Evolutionary conservation across 2,329 filamentous ascomycete genomes (phyloP).

Genomic region (Aspergillus clavatus): DNA sequence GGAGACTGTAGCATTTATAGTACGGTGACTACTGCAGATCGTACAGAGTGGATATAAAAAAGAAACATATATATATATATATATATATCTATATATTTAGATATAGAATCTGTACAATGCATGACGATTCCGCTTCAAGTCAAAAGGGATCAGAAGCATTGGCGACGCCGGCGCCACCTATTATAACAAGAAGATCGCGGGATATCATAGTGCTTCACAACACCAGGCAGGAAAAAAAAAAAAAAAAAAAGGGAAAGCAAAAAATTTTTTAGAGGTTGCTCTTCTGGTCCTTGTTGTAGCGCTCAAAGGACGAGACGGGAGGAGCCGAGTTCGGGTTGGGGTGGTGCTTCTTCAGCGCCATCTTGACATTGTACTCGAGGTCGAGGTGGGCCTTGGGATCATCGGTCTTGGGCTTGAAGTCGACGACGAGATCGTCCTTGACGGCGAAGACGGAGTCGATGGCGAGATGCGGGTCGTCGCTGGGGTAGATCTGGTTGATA

Average conservation of each 20-base stretch:
- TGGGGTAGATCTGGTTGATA: conserved; percentile 56
- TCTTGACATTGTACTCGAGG: conserved; percentile 57
- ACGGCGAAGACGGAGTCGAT: conserved; percentile 60
- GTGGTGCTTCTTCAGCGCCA: conserved; percentile 46
- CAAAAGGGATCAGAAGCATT: background rate
- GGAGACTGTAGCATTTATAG: too few species aligned
- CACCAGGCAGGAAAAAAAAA: too few species aligned
- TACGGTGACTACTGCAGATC: too few species aligned
- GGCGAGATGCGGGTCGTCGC: conserved; percentile 53
- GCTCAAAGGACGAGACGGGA: conserved; percentile 37
- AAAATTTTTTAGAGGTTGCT: too few species aligned
- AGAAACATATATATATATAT: too few species aligned
- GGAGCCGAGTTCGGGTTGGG: conserved; percentile 37
- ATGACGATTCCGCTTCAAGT: too few species aligned
- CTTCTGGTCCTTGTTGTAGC: conserved; percentile 24
- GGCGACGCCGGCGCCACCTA: background rate
- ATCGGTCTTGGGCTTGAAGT: conserved; percentile 50
- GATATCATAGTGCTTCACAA: background rate
- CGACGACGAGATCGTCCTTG: conserved; percentile 56
- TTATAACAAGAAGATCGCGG: background rate
- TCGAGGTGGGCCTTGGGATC: conserved; percentile 54
- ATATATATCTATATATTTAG: too few species aligned
- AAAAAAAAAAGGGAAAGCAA: too few species aligned
- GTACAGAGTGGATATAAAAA: too few species aligned
- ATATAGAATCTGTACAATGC: too few species aligned